Evolutionary conservation across 768 basidiomycete species (phyloP).

Genomic region (Porphyrellus cyaneotinctus): DNA sequence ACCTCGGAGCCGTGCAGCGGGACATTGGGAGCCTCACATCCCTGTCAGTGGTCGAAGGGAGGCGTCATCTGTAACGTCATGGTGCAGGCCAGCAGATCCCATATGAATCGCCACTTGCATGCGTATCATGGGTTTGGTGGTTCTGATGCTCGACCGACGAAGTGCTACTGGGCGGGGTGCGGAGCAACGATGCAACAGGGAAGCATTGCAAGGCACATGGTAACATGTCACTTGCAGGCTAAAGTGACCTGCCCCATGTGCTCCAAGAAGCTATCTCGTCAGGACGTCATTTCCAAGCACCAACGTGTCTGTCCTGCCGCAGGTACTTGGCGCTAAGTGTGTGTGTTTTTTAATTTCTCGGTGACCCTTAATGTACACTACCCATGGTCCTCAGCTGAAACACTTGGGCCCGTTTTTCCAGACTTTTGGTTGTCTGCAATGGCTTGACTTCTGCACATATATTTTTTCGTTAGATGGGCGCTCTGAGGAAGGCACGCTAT

Average conservation of each 20-base stretch:
- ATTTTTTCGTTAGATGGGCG: background rate
- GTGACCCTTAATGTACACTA: background rate
- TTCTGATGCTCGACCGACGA: slow-evolving; percentile 17
- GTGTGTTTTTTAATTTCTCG: background rate
- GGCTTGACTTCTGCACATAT: background rate
- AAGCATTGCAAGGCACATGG: slow-evolving; percentile 27
- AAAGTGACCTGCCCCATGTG: slow-evolving; percentile 28
- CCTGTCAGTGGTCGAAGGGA: slow-evolving; percentile 19
- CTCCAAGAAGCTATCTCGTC: slow-evolving; percentile 26
- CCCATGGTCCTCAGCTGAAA: background rate
- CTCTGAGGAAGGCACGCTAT: slow-evolving; percentile 2
- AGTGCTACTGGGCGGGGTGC: slow-evolving; percentile 22
- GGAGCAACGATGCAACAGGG: slow-evolving; percentile 25
- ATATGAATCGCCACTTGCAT: slow-evolving; percentile 27
- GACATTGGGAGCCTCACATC: slow-evolving; percentile 5
- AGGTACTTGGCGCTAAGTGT: slow-evolving; percentile 8
- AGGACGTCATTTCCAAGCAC: slow-evolving; percentile 27
- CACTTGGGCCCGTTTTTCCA: background rate
- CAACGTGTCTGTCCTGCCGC: slow-evolving; percentile 24
- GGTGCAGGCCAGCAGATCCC: slow-evolving; percentile 22
- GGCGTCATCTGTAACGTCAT: slow-evolving; percentile 9
- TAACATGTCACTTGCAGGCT: slow-evolving; percentile 25
- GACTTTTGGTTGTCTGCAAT: background rate
- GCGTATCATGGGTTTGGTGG: slow-evolving; percentile 21
- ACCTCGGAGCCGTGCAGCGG: slow-evolving; percentile 1